Percentiles rank a stretch among this genome's conserved stretches.
phyloP scores from a whole-genome alignment of 225 moss, liverwort and hornwort genomes.

The Antitrichia curtipendula region DNA sequence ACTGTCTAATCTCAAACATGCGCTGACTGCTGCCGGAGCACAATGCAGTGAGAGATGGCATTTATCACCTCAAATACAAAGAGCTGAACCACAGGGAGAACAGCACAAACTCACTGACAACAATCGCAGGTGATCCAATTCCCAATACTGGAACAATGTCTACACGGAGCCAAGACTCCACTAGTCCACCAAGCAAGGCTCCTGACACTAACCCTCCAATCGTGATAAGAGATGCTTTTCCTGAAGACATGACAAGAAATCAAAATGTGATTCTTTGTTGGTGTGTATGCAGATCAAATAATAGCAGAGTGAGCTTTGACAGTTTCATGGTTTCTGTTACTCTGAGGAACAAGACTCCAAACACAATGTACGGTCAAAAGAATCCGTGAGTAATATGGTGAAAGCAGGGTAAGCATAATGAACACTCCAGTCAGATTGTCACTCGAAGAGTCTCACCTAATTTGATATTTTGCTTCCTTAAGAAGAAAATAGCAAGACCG shows the following conservation, averaged over 20 bases:
- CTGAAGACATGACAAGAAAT: slow-evolving; percentile 15
- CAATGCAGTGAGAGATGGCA: neutral
- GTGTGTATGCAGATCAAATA: neutral
- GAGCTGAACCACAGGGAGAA: slow-evolving; percentile 75
- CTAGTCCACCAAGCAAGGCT: slow-evolving; percentile 69
- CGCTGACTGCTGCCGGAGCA: neutral
- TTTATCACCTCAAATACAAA: slow-evolving; percentile 58
- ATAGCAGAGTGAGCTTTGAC: neutral
- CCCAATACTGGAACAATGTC: slow-evolving; percentile 78
- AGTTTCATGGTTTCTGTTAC: neutral
- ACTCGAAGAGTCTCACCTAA: slow-evolving; percentile 40
- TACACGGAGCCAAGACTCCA: slow-evolving; percentile 81
- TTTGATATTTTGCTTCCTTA: slow-evolving; percentile 76
- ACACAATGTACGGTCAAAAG: neutral
- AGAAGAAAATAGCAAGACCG: slow-evolving; percentile 62
- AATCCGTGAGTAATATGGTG: neutral
- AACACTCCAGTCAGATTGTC: neutral
- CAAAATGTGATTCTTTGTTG: neutral
- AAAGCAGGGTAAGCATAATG: neutral
- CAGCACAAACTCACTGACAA: slow-evolving; percentile 78
- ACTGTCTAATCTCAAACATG: neutral
- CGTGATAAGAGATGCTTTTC: slow-evolving; percentile 60
- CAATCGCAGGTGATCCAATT: slow-evolving; percentile 66
- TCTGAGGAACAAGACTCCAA: neutral
- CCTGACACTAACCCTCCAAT: slow-evolving; percentile 67